Base-by-base conservation (phyloP, 2,329 filamentous ascomycete genomes). In the Hypoxylon sp. region DNA sequence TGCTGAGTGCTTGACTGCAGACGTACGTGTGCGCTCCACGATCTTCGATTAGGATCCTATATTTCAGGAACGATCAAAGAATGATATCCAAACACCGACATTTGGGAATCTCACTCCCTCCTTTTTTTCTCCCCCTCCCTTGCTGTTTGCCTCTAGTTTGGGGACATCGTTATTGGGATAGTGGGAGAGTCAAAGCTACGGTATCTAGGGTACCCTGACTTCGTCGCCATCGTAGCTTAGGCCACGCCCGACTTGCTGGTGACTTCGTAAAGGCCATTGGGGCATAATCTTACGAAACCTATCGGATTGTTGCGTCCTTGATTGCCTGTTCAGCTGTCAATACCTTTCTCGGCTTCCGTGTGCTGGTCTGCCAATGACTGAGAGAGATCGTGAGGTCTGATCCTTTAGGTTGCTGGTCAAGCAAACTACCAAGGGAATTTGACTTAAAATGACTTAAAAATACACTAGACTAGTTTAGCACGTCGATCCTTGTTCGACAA, bases 401-500 rank as follows among this genome's bases (percentile, higher is more conserved):
- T 30, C 30, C 38, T 60, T n/a, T 42, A 33, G 30, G 44, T 44
- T 42, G 32, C 55, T 57, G 48, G 48, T n/a, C 49, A 32, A 49
- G 50, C 49, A 64, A 58, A 59, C 48, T 46, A 51, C 40, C 28
- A 52, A 45, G 20, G 30, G 38, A 16, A n/a, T n/a, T n/a, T n/a
- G n/a, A n/a, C n/a, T n/a, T n/a, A 44, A 24, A 28, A 38, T 52
- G 24, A 45, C 20, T 28, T 26, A 28, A 26, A 26, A 18, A 26
- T 18, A 51, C 40, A 26, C 14, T 28, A 52, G 28, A 42, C 24
- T 24, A 33, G n/a, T 36, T 42, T 54, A 51, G 51, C 51, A 52
- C 30, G 59, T 60, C 18, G 62, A 63, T 65, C 62, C 16, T n/a
- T 68, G 46, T 63, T 68, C 45, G 45, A 65, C n/a, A 20, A 49